Percentiles rank a stretch among this genome's conserved stretches.
Conservation (phyloP, 129 eudicot species). For the Flaveria bidentis region DNA sequence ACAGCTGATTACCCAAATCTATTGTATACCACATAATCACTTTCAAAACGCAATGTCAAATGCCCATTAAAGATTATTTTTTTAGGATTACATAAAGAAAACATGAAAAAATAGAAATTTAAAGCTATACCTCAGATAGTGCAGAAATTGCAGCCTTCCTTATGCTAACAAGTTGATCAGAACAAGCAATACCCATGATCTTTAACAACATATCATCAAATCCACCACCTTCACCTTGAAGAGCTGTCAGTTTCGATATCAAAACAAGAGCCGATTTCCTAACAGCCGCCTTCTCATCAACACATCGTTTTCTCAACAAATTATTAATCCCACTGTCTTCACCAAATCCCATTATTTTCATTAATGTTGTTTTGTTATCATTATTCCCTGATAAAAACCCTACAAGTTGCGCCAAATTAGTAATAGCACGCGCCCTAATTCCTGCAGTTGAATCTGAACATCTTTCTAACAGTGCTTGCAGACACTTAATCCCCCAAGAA, state of each 20-base stretch:
- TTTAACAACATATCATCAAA: conserved; percentile 73
- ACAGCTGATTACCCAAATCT: background rate
- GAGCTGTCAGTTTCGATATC: conserved; percentile 63
- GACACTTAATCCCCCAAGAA: conserved; percentile 75
- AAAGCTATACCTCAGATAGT: conserved; percentile 73
- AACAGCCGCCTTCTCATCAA: conserved; percentile 94
- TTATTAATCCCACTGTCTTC: conserved; percentile 48
- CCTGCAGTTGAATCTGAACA: conserved; percentile 78
- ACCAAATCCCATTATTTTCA: conserved; percentile 59
- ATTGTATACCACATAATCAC: background rate
- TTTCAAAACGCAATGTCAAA: background rate
- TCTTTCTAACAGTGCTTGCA: conserved; percentile 64
- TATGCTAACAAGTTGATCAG: conserved; percentile 96
- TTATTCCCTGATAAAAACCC: conserved; percentile 49
- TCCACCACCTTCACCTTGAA: conserved; percentile 54
- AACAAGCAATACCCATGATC: conserved; percentile 87
- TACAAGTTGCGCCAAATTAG: conserved; percentile 78
- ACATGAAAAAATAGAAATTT: background rate
- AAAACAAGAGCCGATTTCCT: conserved; percentile 88
- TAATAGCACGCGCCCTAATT: conserved; percentile 78
- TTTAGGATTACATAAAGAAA: background rate
- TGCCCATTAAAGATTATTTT: background rate
- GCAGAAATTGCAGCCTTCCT: conserved; percentile 92
- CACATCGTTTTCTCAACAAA: conserved; percentile 65
- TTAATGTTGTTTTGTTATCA: conserved; percentile 42